Evolutionary conservation across 805 yeast genomes (phyloP).

Genomic region (Lipomyces chichibuensis): DNA sequence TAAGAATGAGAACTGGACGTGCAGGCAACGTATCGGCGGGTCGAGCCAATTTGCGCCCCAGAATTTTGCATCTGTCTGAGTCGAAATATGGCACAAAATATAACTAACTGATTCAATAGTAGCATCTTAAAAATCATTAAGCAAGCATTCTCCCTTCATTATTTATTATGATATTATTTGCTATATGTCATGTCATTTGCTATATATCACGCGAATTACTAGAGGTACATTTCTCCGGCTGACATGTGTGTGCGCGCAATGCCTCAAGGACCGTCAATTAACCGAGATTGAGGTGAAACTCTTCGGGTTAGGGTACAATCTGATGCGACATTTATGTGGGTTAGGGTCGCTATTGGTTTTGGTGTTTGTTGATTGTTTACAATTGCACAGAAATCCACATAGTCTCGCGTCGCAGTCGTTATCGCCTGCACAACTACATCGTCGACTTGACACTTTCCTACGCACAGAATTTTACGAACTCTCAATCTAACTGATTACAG

Average conservation of each 20-base stretch:
- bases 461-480: not conserved
- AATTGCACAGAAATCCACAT: not conserved
- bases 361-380: constrained; percentile 5
- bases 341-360: not conserved
- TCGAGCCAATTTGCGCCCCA: too few relatives aligned
- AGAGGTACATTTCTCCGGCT: too few relatives aligned
- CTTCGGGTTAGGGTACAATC: too few relatives aligned
- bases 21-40: too few relatives aligned
- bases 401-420: not conserved
- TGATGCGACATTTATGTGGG: not conserved
- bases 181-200: not conserved
- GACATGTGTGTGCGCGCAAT: too few relatives aligned
- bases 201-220: not conserved
- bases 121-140: too few relatives aligned
- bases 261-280: too few relatives aligned
- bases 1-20: too few relatives aligned
- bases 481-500: not conserved
- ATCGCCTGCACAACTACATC: not conserved
- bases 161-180: not conserved
- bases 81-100: too few relatives aligned
- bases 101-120: not conserved
- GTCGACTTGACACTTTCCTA: not conserved
- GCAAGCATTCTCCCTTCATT: not conserved
- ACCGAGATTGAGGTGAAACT: too few relatives aligned
- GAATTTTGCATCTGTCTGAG: too few relatives aligned